A percentile compares a stretch with the other conserved stretches of the same genome.
These are phyloP conservation scores for Penicillium oxalicum DNA, from an alignment of 2,329 filamentous ascomycete genomes.

Conservation along the genomic window DNA sequence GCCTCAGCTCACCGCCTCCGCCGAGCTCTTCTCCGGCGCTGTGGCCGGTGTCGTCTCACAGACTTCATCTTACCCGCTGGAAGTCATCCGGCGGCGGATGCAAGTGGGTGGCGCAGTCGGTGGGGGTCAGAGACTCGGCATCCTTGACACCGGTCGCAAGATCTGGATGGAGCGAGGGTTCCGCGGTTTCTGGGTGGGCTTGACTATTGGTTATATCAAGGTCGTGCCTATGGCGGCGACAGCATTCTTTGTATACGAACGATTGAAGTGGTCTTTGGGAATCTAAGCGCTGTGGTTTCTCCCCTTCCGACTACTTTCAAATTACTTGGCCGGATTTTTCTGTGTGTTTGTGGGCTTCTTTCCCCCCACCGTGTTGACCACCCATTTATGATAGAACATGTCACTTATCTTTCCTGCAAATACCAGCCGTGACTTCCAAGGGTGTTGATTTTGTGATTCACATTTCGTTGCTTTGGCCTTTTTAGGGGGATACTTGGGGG, in stretches of 20 bases:
- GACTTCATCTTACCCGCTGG: constrained; percentile 86
- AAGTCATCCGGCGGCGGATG: constrained; percentile 88
- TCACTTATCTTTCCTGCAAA: constrained; percentile 1
- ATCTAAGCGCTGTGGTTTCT: constrained; percentile 45
- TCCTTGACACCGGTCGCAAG: constrained; percentile 68
- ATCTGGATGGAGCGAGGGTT: constrained; percentile 72
- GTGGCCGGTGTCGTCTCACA: constrained; percentile 84
- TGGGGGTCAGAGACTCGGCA: constrained; percentile 71
- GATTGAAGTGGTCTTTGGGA: constrained; percentile 58
- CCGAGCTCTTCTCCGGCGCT: constrained; percentile 78
- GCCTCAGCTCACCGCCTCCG: constrained; percentile 71
- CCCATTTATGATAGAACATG: constrained; percentile 5
- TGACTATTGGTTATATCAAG: constrained; percentile 94
- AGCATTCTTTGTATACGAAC: constrained; percentile 63
- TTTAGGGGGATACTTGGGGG: constrained; percentile 9
- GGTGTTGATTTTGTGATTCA: constrained; percentile 13
- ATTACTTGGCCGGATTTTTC: too few species aligned
- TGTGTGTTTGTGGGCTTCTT: not conserved
- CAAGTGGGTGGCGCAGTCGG: constrained; percentile 93
- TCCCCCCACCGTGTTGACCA: not conserved
- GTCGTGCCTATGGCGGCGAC: constrained; percentile 81
- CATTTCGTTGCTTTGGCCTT: constrained; percentile 13
- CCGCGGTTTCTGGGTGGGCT: constrained; percentile 81
- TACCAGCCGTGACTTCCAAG: constrained; percentile 1
- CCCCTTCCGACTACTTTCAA: too few species aligned